Evolutionary conservation across 805 yeast genomes (phyloP), one percentile per base, ranked within the genome.

Genomic region (Teunomyces aglyptinius): DNA sequence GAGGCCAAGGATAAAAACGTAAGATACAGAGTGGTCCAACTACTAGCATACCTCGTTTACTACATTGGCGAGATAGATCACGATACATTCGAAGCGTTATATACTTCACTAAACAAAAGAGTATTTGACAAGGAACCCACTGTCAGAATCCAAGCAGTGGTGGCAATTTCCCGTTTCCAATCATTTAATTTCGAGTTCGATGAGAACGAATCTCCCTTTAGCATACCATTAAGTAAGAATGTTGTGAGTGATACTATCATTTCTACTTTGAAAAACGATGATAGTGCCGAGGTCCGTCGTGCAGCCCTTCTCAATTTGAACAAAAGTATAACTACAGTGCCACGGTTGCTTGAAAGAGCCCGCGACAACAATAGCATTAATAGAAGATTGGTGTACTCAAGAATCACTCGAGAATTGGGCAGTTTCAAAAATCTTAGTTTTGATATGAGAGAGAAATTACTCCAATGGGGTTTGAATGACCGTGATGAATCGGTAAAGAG

Each of bases 381-480:
- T 57, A 75, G 99, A 65, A 75, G 89, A 54, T 61, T 84, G 18
- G 81, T 92, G 0, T 92, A 78, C 62, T 73, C 91, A 1, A 76
- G 86, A 49, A 71, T 86, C 2, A 64, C 89, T 44, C 82, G 83
- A 48, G 84, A 81, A 26, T 69, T 89, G 54, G 86, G 86, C 4
- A 86, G 81, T 50, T 78, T 84, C 51, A 55, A 71, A 46, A 58
- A 68, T 7, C 68, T 89, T 7, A 77, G 75, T 27, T 70, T 78
- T 41, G 70, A 70, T 6, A 71, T 78, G 27, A 70, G 96, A 35
- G 92, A 86, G 47, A 76, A 78, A 45, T 62, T 94, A 19, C 71
- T 94, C 16, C 73, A 76, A 36, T 87, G 96, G 89, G 98, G 99
- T 3, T 73, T 92, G 43, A 82, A 81, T 50, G 99, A 92, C 64